Conservation (phyloP, 2,329 filamentous ascomycete genomes). For the Aspergillus fischeri region DNA sequence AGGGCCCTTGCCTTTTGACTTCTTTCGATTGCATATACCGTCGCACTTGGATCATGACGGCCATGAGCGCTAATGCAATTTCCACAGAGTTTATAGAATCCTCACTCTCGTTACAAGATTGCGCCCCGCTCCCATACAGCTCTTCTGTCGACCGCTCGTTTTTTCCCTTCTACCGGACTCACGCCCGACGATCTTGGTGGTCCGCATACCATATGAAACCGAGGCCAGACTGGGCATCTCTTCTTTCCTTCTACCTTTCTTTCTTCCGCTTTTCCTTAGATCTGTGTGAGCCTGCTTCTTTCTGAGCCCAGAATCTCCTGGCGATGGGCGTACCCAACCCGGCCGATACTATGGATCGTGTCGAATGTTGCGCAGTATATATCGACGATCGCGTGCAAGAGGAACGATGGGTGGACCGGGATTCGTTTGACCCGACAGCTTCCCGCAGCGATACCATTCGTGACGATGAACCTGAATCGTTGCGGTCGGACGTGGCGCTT, state of each 20-base stretch:
- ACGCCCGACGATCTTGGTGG: conserved; percentile 4
- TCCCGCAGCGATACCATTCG: conserved; percentile 23
- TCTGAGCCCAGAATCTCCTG: conserved; percentile 11
- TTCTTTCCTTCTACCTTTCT: conserved; percentile 1
- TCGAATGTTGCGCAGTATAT: conserved; percentile 43
- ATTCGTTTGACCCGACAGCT: conserved; percentile 25
- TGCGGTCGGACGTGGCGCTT: conserved; percentile 47
- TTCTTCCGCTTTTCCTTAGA: conserved; percentile 4
- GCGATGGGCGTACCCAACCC: conserved; percentile 16
- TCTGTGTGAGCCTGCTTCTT: conserved; percentile 7
- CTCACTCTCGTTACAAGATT: conserved; percentile 3
- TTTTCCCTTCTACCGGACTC: conserved; percentile 2
- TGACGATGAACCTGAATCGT: conserved; percentile 40
- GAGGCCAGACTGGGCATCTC: conserved; percentile 13
- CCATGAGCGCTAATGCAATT: background rate
- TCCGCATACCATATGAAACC: conserved; percentile 25
- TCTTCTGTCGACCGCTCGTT: conserved; percentile 13
- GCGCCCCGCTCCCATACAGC: background rate
- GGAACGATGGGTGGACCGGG: conserved; percentile 42
- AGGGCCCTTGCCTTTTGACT: conserved; percentile 11
- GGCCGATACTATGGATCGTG: conserved; percentile 36
- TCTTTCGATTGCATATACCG: conserved; percentile 10
- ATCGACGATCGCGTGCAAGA: conserved; percentile 44
- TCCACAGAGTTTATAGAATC: conserved; percentile 6
- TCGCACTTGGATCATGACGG: background rate